Conservation (phyloP, 306 rosid species). For the Gastrolobium villosum region DNA sequence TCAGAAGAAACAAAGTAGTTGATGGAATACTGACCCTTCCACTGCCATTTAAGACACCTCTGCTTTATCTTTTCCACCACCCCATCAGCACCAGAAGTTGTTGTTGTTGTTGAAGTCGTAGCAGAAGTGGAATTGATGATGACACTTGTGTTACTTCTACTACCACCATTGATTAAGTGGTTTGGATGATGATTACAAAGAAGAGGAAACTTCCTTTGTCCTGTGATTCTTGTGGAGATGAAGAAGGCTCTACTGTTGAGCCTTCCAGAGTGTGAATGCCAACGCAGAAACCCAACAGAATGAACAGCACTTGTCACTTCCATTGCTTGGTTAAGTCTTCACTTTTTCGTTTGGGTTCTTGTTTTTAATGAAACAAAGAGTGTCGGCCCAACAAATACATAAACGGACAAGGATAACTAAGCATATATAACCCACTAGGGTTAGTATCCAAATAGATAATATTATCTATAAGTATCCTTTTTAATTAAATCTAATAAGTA, state of each 20-base stretch:
- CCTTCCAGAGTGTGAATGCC: slow-evolving; percentile 25
- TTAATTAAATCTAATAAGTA: too few relatives aligned
- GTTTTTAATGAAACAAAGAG: background rate
- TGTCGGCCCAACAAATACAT: too few relatives aligned
- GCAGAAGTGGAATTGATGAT: slow-evolving; percentile 45
- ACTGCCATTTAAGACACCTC: slow-evolving; percentile 69
- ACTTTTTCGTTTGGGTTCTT: background rate
- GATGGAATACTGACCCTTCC: slow-evolving; percentile 80
- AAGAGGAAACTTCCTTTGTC: background rate
- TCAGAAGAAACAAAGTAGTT: slow-evolving; percentile 73
- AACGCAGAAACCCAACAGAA: slow-evolving; percentile 35
- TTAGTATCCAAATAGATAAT: too few relatives aligned
- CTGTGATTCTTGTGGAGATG: slow-evolving; percentile 27
- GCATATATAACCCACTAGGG: too few relatives aligned
- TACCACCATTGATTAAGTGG: slow-evolving; percentile 15
- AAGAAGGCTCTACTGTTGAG: slow-evolving; percentile 27
- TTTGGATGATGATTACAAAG: slow-evolving; percentile 25
- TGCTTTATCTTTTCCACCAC: slow-evolving; percentile 66
- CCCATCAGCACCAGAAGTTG: slow-evolving; percentile 37
- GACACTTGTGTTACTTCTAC: background rate
- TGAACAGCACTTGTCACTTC: slow-evolving; percentile 43
- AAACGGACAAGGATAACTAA: too few relatives aligned
- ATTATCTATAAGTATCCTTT: too few relatives aligned
- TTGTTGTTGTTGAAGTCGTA: slow-evolving; percentile 40
- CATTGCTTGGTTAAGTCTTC: slow-evolving; percentile 43